Evolutionary conservation across 306 rosid genomes (phyloP), one percentile per base, ranked within the genome.

Genomic region (Phaseolus lunatus): DNA sequence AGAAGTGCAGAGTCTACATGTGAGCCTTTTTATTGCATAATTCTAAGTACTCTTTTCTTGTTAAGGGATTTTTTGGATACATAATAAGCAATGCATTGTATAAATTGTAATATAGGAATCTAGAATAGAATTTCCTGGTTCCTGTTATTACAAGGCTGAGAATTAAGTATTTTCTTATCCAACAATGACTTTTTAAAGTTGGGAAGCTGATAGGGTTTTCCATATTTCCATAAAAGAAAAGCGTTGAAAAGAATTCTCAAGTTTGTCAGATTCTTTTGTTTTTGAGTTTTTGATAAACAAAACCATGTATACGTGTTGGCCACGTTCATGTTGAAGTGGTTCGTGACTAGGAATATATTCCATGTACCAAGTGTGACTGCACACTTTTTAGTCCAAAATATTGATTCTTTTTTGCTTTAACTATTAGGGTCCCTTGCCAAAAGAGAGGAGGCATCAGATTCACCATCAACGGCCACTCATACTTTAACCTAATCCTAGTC

Each of bases 381-480:
- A 56, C 37, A 57, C 57, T 11, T 50, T 65, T 12, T 6, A 1
- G 44, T 9, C 18, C 24, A 14, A 74, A 24, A 23, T 41, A 23
- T 37, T 76, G 67, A 62, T 29, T 72, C 71, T 19, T 12, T 5
- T 18, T 9, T 33, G 2, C 52, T 64, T 24, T 47, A 1, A 73
- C 11, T 66, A 23, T 44, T 77, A 91, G 97, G 90, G 91, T 89
- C 3, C 84, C 90, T 11, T 92, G 97, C 85, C 73, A 18, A 77
- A 93, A 82, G 91, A 86, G 67, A 65, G 94, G 94, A 20, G 97
- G 96, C 6, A 84, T 92, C 20, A 90, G 96, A 79, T 90, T 93
- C 92, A 93, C 96, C 23, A 84, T 93, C 72, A 93, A 90, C 43
- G 94, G 97, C 3, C 94, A 93, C 41, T 81, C 91, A 0, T 89